phyloP scores from a whole-genome alignment of 116 monocot species.

The Dioscorea cayenensis region DNA sequence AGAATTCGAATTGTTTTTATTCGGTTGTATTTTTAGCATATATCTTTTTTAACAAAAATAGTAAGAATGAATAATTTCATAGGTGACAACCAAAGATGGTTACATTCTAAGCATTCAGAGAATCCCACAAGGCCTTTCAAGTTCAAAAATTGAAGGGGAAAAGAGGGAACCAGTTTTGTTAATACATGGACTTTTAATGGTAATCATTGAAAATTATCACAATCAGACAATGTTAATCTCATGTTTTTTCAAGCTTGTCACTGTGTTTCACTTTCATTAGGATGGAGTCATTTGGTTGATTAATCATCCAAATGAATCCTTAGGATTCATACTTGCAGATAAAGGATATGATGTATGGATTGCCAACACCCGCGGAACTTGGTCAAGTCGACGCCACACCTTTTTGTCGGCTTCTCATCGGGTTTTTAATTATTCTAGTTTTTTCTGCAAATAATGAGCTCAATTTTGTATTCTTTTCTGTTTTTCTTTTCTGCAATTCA shows the following conservation, averaged over 20 bases:
- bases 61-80: no score
- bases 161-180: neutral
- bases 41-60: no score
- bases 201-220: neutral
- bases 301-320: constrained; percentile 66
- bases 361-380: constrained; percentile 73
- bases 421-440: constrained; percentile 5
- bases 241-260: no score
- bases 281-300: constrained; percentile 83
- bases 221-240: no score
- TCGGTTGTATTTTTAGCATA: no score
- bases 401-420: constrained; percentile 31
- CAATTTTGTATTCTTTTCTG: constrained; percentile 4
- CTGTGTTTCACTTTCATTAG: constrained; percentile 16
- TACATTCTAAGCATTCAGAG: constrained; percentile 40
- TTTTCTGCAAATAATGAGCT: neutral
- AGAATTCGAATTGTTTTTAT: no score
- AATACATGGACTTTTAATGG: constrained; percentile 22
- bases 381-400: constrained; percentile 51
- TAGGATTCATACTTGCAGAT: constrained; percentile 70
- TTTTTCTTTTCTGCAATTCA: neutral
- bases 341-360: constrained; percentile 84
- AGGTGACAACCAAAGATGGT: constrained; percentile 38
- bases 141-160: neutral
- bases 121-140: neutral